phyloP scores from a whole-genome alignment of 148 eudicot genomes.

The Gaultheria prostrata region DNA sequence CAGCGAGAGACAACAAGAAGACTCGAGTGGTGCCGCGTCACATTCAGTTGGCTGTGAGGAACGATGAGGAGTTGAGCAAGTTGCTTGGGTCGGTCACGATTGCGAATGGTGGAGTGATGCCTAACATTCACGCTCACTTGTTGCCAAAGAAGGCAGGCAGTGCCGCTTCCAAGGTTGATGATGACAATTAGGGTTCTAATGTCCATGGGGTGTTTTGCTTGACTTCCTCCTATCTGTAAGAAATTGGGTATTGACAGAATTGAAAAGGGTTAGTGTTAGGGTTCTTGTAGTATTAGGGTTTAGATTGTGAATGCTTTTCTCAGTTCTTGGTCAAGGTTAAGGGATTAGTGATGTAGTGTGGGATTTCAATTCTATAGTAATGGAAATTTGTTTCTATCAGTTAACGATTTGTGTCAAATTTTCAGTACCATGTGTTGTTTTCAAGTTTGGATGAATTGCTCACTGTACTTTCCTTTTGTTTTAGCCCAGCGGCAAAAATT shows the following conservation, averaged over 20 bases:
- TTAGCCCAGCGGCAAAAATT: too few relatives aligned
- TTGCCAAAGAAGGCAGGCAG: slow-evolving; percentile 19
- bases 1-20: slow-evolving; percentile 29
- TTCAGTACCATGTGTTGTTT: background rate
- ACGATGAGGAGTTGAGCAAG: slow-evolving; percentile 28
- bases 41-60: slow-evolving; percentile 29
- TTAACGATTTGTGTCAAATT: background rate
- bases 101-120: slow-evolving; percentile 30
- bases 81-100: slow-evolving; percentile 24
- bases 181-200: background rate
- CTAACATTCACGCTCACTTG: slow-evolving; percentile 22
- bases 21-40: slow-evolving; percentile 22
- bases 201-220: background rate
- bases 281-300: background rate
- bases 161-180: background rate
- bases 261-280: background rate
- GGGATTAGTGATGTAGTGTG: background rate
- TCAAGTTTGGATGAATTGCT: too few relatives aligned
- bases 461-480: too few relatives aligned
- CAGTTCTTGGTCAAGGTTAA: background rate
- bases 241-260: background rate
- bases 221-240: background rate
- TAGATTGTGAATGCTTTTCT: background rate
- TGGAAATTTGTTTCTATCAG: background rate
- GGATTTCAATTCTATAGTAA: background rate